Evolutionary conservation across 1,139 yeast genomes (phyloP), one percentile per base, ranked within the genome.

Genomic region (Taphrina betulina): DNA sequence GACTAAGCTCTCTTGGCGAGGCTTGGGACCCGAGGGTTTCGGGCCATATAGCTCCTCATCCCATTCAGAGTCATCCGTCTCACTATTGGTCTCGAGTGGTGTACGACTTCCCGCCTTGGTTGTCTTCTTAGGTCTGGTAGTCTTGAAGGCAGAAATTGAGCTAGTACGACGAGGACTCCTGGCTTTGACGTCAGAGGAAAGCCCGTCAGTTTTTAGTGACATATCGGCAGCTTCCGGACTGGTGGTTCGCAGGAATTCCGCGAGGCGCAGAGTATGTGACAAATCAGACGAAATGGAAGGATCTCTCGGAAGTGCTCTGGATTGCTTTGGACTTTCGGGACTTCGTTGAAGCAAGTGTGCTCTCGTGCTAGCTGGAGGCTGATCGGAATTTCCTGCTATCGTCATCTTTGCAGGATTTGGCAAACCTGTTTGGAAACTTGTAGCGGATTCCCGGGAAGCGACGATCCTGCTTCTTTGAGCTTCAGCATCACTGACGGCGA

Each of bases 231-330:
- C n/a, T n/a, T n/a, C 23, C 10, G 54, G 54, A 1, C 54, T 46
- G 3, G 54, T 50, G 24, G 23, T 40, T 1, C 54, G 54, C 45
- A 50, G 22, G 24, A 50, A 50, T n/a, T 20, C 46, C n/a, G 54
- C 54, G 22, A 50, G 33, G 12, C 45, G 37, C 33, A 34, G 5
- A 7, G 54, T 50, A 10, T 50, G 37, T 8, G 54, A 50, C 5
- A 46, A 26, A 3, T 35, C 41, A 5, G 29, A 26, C 1, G 35
- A 26, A 5, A 26, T 8, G 4, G 46, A 24, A 14, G 54, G 46
- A 12, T 33, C 35, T 23, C 54, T 29, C 12, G 54, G 54, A 34
- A 7, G 16, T 2, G 31, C n/a, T n/a, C n/a, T 28, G 31, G 31
- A 28, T 2, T n/a, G 31, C 23, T 10, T 17, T 17, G 41, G n/a